Evolutionary conservation across 306 rosid species (phyloP), one percentile per base, ranked within the genome.

Genomic region (Abrus pulchellus): DNA sequence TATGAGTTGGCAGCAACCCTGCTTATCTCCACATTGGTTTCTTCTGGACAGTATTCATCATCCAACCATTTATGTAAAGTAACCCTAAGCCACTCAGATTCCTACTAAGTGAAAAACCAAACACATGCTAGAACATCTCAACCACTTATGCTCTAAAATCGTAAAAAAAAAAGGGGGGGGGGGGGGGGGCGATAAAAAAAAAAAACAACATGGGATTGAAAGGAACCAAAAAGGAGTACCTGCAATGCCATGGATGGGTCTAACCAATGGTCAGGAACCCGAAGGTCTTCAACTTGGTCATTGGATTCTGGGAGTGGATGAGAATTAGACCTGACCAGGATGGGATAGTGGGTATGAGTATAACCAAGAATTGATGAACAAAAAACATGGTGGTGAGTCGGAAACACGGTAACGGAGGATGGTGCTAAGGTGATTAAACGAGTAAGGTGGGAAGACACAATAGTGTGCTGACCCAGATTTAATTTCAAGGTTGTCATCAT

Each of bases 11-110:
- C 97, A 53, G 98, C 99, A 84, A 95, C 87, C 78, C 75, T 88
- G 91, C 99, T 95, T 80, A 95, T 95, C 81, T 91, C 96, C 56
- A 87, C 90, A 68, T 95, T 95, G 40, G 98, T 93, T 75, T 85
- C 87, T 79, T 95, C 99, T 2, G 99, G 98, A 84, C 98, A 91
- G 80, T 95, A 95, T 76, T 95, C 99, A 36, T 95, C 98, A 74
- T 95, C 99, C 90, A 95, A 69, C 99, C 98, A 93, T 81, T 91
- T 90, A 47, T 89, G 96, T 76, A 95, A 82, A 47, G 88, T 88
- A 60, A 86, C 86, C 85, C 96, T 89, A 13, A 95, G 94, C 99
- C 99, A 93, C 78, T 93, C 98, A 34, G 99, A 93, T 90, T 95
- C 98, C 99, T 93, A 77, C 29, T 4, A 36, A 67, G 43, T 57